These are phyloP conservation scores for Periconia sp. DNA, from an alignment of 2,329 filamentous ascomycete genomes.

Conservation along the genomic window DNA sequence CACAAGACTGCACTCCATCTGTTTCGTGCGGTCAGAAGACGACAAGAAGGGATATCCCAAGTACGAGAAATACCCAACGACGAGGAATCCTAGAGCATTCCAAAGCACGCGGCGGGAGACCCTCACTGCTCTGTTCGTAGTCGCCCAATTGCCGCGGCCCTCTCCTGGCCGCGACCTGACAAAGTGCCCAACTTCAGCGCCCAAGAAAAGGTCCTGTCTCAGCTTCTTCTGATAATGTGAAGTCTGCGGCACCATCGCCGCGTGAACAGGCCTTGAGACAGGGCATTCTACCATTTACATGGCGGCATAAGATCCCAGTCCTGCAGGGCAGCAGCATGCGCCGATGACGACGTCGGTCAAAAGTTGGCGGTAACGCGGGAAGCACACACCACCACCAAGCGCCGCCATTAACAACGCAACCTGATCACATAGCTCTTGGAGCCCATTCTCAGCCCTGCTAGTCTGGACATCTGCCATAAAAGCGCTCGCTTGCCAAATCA, in stretches of 20 bases:
- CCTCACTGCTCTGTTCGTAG: no score
- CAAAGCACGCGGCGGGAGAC: background rate
- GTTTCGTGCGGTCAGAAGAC: slow-evolving; percentile 20
- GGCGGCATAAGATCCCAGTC: background rate
- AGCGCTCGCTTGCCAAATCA: slow-evolving; percentile 4
- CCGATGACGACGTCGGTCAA: slow-evolving; percentile 34
- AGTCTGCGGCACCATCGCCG: slow-evolving; percentile 15
- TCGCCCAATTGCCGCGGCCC: slow-evolving; percentile 11
- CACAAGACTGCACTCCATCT: slow-evolving; percentile 17
- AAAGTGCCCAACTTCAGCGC: slow-evolving; percentile 22
- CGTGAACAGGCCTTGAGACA: slow-evolving; percentile 4
- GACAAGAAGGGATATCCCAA: slow-evolving; percentile 26
- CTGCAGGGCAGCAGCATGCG: slow-evolving; percentile 15
- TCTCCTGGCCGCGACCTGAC: background rate
- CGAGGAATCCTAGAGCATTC: slow-evolving; percentile 6
- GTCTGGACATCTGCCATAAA: slow-evolving; percentile 2
- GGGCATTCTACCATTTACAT: background rate
- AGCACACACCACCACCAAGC: slow-evolving; percentile 21
- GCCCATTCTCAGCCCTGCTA: slow-evolving; percentile 12
- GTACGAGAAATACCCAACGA: slow-evolving; percentile 10
- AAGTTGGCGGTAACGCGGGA: slow-evolving; percentile 28
- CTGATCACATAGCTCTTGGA: slow-evolving; percentile 22
- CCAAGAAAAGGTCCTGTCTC: slow-evolving; percentile 11
- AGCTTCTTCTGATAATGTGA: background rate
- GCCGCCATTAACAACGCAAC: slow-evolving; percentile 10